These are phyloP conservation scores for Pythium chondricola DNA, from an alignment of 352 stramenopile species.

Conservation along the genomic window DNA sequence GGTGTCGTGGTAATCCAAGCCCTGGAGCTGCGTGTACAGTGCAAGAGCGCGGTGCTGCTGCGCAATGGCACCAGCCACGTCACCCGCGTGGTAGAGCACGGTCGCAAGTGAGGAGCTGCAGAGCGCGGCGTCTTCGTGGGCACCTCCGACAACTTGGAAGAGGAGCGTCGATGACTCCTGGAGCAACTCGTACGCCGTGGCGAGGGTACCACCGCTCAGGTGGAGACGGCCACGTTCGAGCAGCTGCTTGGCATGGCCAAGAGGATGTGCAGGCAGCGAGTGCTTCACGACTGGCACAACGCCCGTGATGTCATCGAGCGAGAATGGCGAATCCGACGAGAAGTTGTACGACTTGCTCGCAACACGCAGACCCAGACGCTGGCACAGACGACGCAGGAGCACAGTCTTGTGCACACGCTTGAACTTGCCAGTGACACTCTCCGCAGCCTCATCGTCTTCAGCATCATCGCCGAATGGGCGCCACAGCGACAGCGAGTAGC, in stretches of 20 bases:
- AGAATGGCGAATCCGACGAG: conserved; percentile 65
- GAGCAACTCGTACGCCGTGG: conserved; percentile 77
- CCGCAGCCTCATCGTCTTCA: conserved; percentile 17
- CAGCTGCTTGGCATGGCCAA: conserved; percentile 75
- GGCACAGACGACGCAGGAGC: conserved; percentile 91
- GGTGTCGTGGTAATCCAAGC: conserved; percentile 91
- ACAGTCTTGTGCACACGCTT: conserved; percentile 66
- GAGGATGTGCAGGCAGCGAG: conserved; percentile 69
- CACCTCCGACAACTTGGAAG: conserved; percentile 90
- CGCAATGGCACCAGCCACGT: conserved; percentile 83
- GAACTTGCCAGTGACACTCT: conserved; percentile 16
- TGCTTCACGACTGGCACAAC: conserved; percentile 94
- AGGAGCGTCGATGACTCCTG: conserved; percentile 91
- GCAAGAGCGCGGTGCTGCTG: conserved; percentile 89
- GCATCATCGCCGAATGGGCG: conserved; percentile 22
- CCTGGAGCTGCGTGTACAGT: conserved; percentile 89
- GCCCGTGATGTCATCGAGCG: conserved; percentile 87
- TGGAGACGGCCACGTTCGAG: conserved; percentile 85
- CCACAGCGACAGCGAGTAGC: conserved; percentile 76
- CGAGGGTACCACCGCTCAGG: conserved; percentile 65
- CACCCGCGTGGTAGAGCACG: conserved; percentile 89
- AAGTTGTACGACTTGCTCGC: conserved; percentile 89
- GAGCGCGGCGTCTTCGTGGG: conserved; percentile 90
- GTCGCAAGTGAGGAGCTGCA: conserved; percentile 90
- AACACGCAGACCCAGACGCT: conserved; percentile 90